phyloP scores from a whole-genome alignment of 306 rosid genomes.

The Vigna hirtella region DNA sequence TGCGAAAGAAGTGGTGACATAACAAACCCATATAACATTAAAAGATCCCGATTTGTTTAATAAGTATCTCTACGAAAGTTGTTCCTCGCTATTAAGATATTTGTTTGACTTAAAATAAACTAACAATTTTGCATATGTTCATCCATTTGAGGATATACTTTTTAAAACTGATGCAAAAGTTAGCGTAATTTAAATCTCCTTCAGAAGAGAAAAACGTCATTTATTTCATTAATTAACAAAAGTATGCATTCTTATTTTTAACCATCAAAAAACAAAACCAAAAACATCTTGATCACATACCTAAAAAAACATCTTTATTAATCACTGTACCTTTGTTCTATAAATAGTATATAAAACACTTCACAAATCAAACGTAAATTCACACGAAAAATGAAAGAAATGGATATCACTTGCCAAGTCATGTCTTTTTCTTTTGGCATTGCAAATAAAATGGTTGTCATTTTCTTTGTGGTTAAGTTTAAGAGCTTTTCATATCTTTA shows the following conservation, averaged over 20 bases:
- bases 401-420: neutral
- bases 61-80: too few relatives aligned
- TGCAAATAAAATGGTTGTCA: conserved; percentile 38
- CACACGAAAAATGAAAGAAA: neutral
- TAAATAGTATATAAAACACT: neutral
- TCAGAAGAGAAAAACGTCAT: neutral
- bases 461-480: conserved; percentile 35
- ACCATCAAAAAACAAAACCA: neutral
- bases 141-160: too few relatives aligned
- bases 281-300: neutral
- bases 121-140: too few relatives aligned
- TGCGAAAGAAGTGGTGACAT: too few relatives aligned
- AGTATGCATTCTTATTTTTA: neutral
- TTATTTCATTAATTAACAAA: neutral
- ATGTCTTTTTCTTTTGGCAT: conserved; percentile 29
- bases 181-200: neutral
- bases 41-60: too few relatives aligned
- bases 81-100: too few relatives aligned
- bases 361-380: neutral
- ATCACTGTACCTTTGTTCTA: neutral
- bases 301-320: neutral
- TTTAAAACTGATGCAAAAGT: too few relatives aligned
- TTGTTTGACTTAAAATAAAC: too few relatives aligned
- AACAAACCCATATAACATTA: too few relatives aligned
- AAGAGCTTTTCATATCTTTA: conserved; percentile 31